These are phyloP conservation scores for Ophiostoma sp. DNA, from an alignment of 2,329 filamentous ascomycete genomes.

Conservation along the genomic window DNA sequence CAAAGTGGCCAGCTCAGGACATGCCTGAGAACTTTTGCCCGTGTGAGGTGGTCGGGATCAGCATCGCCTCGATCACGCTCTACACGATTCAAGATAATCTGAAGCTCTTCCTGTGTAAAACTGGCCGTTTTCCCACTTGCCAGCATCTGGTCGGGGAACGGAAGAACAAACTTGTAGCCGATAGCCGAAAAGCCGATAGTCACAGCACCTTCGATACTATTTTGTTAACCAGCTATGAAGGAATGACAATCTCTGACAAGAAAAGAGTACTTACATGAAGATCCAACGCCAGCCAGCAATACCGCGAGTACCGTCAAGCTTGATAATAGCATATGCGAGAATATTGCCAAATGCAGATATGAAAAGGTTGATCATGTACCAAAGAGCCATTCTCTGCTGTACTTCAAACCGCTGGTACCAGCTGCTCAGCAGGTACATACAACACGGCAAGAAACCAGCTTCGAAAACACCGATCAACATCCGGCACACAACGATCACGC, in stretches of 20 bases:
- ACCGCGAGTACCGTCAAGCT: conserved; percentile 41
- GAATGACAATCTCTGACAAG: background rate
- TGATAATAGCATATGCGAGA: conserved; percentile 32
- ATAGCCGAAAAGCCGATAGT: background rate
- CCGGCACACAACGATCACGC: conserved; percentile 29
- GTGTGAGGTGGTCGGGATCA: conserved; percentile 29
- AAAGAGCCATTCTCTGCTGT: conserved; percentile 47
- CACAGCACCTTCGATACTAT: conserved; percentile 29
- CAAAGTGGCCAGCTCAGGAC: conserved; percentile 54
- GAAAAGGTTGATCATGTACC: conserved; percentile 33
- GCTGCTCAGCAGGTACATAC: conserved; percentile 55
- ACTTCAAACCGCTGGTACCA: conserved; percentile 65
- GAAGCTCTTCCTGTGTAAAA: background rate
- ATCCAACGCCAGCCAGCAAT: conserved; percentile 19
- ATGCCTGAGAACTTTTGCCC: conserved; percentile 46
- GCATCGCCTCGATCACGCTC: conserved; percentile 1
- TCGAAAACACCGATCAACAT: conserved; percentile 51
- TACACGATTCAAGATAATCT: background rate
- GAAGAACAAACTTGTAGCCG: background rate
- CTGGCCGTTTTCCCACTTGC: background rate
- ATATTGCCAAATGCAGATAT: conserved; percentile 32
- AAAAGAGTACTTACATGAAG: background rate
- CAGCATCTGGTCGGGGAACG: background rate
- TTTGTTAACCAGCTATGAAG: background rate
- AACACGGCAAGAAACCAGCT: conserved; percentile 52